Evolutionary conservation across 2,329 filamentous ascomycete genomes (phyloP).

Genomic region (Trichoderma simmonsii): DNA sequence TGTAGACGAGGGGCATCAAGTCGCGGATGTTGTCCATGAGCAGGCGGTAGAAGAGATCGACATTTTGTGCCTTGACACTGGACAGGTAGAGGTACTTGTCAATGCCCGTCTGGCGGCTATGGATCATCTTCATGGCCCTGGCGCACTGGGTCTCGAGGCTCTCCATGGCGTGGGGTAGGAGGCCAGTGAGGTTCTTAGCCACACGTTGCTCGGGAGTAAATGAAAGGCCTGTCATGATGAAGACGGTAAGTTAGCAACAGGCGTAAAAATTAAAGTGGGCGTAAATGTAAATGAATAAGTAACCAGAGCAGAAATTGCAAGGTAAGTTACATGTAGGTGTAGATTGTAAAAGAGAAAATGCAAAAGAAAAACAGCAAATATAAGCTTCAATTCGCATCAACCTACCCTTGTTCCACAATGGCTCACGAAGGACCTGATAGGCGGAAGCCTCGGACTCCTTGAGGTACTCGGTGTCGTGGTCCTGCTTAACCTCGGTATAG

Average conservation of each 20-base stretch:
- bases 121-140: constrained; percentile 71
- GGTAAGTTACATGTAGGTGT: background rate
- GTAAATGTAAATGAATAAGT: background rate
- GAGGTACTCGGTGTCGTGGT: constrained; percentile 52
- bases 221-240: constrained; percentile 50
- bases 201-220: constrained; percentile 63
- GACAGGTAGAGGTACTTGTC: constrained; percentile 85
- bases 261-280: background rate
- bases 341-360: background rate
- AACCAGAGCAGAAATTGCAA: background rate
- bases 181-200: constrained; percentile 62
- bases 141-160: constrained; percentile 57
- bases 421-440: constrained; percentile 60
- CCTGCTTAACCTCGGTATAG: constrained; percentile 55
- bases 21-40: constrained; percentile 74
- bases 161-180: constrained; percentile 63
- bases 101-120: constrained; percentile 64
- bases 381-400: background rate
- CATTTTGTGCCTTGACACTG: constrained; percentile 69
- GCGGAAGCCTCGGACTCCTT: constrained; percentile 51
- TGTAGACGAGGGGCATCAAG: constrained; percentile 82
- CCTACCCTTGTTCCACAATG: constrained; percentile 64
- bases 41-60: constrained; percentile 79
- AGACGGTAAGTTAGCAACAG: constrained; percentile 2
- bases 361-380: background rate